phyloP scores from a whole-genome alignment of 768 basidiomycete genomes.

The Fomitopsis serialis region DNA sequence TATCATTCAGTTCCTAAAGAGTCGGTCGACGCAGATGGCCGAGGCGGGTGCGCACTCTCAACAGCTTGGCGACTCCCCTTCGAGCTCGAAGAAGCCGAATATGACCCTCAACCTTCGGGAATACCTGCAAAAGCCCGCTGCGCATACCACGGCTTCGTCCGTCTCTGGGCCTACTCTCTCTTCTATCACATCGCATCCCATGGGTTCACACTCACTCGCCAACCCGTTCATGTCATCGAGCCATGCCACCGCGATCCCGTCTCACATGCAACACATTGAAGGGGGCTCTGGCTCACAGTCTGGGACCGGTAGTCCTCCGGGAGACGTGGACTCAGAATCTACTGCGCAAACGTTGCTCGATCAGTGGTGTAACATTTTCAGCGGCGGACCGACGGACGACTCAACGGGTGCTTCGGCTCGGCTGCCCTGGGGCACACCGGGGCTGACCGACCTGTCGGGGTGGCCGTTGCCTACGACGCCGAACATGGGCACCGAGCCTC shows the following conservation, averaged over 20 bases:
- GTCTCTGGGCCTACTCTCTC: neutral
- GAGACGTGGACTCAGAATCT: conserved; percentile 64
- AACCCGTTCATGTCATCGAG: neutral
- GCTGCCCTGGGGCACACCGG: conserved; percentile 57
- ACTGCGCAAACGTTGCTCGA: conserved; percentile 75
- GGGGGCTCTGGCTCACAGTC: conserved; percentile 56
- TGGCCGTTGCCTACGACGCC: conserved; percentile 37
- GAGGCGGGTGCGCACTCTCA: conserved; percentile 21
- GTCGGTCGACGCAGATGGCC: conserved; percentile 52
- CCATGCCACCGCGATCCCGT: conserved; percentile 1
- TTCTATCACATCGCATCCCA: neutral
- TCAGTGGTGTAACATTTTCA: conserved; percentile 82
- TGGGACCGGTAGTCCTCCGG: conserved; percentile 60
- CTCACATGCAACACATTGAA: conserved; percentile 43
- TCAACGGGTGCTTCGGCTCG: conserved; percentile 22
- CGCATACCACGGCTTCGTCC: neutral
- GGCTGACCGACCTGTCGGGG: conserved; percentile 50
- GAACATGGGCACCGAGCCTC: conserved; percentile 37
- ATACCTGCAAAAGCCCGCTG: conserved; percentile 11
- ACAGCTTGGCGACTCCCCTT: conserved; percentile 1
- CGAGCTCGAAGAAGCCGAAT: conserved; percentile 39
- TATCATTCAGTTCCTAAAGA: conserved; percentile 78
- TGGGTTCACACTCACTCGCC: neutral
- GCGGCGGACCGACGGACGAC: conserved; percentile 45
- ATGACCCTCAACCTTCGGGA: conserved; percentile 45